phyloP scores from a whole-genome alignment of 768 basidiomycete genomes.

The Crepidotus variabilis region DNA sequence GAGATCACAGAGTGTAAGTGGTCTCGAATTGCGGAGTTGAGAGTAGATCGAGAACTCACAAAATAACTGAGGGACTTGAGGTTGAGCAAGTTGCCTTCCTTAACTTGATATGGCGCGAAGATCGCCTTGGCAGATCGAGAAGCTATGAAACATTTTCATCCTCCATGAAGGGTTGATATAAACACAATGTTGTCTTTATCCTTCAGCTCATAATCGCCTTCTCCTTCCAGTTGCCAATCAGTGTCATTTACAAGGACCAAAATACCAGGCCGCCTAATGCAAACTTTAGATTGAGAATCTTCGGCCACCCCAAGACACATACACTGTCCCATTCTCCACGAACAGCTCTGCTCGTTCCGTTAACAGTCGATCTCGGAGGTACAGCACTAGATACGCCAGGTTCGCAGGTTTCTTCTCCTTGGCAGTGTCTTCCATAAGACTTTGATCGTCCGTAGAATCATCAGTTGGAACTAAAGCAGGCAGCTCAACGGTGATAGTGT shows the following conservation, averaged over 20 bases:
- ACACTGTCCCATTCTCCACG: conserved; percentile 86
- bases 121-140: too few species aligned
- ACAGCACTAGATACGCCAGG: conserved; percentile 73
- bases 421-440: conserved; percentile 4
- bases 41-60: too few species aligned
- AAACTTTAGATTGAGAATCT: neutral
- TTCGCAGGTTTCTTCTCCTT: conserved; percentile 45
- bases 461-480: conserved; percentile 40
- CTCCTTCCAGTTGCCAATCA: conserved; percentile 97
- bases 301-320: conserved; percentile 23
- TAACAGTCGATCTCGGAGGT: conserved; percentile 74
- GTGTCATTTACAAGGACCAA: conserved; percentile 95
- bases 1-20: too few species aligned
- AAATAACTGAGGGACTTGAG: too few species aligned
- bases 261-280: conserved; percentile 85
- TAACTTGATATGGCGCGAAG: too few species aligned
- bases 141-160: conserved; percentile 43
- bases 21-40: too few species aligned
- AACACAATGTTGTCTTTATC: conserved; percentile 90
- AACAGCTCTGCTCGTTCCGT: conserved; percentile 88
- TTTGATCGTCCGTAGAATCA: conserved; percentile 24
- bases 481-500: conserved; percentile 52
- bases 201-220: conserved; percentile 78
- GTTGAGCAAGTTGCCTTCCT: too few species aligned
- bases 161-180: conserved; percentile 94